Evolutionary conservation across 1,284 basidiomycete genomes (phyloP).

Genomic region (Sporisorium reilianum): DNA sequence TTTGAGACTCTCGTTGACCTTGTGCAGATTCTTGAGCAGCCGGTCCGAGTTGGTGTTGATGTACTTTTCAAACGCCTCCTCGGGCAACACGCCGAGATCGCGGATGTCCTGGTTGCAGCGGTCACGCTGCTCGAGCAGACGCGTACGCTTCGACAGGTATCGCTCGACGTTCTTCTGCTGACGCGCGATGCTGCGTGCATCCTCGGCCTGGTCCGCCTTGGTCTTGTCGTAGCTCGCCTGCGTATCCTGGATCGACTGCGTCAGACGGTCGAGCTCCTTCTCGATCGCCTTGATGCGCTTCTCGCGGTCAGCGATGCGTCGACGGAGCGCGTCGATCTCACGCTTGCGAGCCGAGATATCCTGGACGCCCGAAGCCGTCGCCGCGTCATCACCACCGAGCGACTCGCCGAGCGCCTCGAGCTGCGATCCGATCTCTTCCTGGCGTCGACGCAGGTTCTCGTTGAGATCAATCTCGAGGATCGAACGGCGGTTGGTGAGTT

Average conservation of each 20-base stretch:
- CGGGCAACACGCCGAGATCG: slow-evolving; percentile 93
- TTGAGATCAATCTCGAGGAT: slow-evolving; percentile 91
- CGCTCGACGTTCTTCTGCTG: slow-evolving; percentile 95
- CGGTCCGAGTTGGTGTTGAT: slow-evolving; percentile 81
- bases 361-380: slow-evolving; percentile 77
- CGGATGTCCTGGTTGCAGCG: slow-evolving; percentile 94
- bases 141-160: slow-evolving; percentile 89
- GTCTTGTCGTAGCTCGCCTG: slow-evolving; percentile 79
- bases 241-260: slow-evolving; percentile 77
- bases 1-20: slow-evolving; percentile 89
- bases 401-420: slow-evolving; percentile 80
- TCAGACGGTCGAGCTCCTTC: slow-evolving; percentile 75
- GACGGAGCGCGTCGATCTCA: slow-evolving; percentile 68
- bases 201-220: slow-evolving; percentile 85
- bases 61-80: slow-evolving; percentile 97
- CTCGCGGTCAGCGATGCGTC: slow-evolving; percentile 71
- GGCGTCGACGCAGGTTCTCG: slow-evolving; percentile 83
- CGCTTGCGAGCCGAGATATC: slow-evolving; percentile 76
- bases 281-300: slow-evolving; percentile 68
- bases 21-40: slow-evolving; percentile 90
- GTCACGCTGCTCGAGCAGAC: slow-evolving; percentile 84
- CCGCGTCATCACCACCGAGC: slow-evolving; percentile 75
- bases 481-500: slow-evolving; percentile 84
- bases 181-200: slow-evolving; percentile 83
- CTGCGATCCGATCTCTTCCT: slow-evolving; percentile 81